Percentiles rank a stretch among this genome's conserved stretches.
These are phyloP conservation scores for Parsonsia alboflavescens DNA, from an alignment of 257 asterid genomes.

Conservation along the genomic window DNA sequence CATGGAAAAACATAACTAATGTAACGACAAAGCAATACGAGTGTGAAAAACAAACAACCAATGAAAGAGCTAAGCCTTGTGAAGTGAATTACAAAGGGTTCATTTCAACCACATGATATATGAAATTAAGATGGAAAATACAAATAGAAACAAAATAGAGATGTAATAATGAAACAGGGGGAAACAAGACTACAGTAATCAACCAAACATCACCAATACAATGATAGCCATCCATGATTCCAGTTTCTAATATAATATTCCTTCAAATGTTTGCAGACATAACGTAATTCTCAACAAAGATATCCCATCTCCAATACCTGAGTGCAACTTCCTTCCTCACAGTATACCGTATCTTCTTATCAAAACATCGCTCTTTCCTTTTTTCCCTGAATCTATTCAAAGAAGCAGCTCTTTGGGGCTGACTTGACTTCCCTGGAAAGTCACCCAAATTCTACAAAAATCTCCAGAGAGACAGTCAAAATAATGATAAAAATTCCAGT, in stretches of 20 bases:
- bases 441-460: constrained; percentile 54
- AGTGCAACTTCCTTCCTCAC: constrained; percentile 99
- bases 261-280: background rate
- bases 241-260: background rate
- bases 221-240: background rate
- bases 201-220: background rate
- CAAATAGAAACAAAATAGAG: background rate
- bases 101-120: background rate
- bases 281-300: background rate
- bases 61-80: background rate
- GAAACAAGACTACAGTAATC: background rate
- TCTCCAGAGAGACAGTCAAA: constrained; percentile 18
- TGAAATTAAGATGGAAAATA: background rate
- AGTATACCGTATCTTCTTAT: constrained; percentile 87
- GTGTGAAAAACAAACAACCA: background rate
- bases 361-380: constrained; percentile 91
- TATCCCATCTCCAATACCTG: constrained; percentile 40
- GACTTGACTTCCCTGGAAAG: constrained; percentile 71
- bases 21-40: background rate
- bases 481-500: constrained; percentile 12
- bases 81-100: background rate
- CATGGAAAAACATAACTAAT: background rate
- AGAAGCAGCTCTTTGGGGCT: constrained; percentile 88
- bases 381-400: constrained; percentile 89
- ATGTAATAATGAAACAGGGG: background rate